Base-by-base conservation (phyloP, 352 stramenopile species). In the Pythium apleroticum region DNA sequence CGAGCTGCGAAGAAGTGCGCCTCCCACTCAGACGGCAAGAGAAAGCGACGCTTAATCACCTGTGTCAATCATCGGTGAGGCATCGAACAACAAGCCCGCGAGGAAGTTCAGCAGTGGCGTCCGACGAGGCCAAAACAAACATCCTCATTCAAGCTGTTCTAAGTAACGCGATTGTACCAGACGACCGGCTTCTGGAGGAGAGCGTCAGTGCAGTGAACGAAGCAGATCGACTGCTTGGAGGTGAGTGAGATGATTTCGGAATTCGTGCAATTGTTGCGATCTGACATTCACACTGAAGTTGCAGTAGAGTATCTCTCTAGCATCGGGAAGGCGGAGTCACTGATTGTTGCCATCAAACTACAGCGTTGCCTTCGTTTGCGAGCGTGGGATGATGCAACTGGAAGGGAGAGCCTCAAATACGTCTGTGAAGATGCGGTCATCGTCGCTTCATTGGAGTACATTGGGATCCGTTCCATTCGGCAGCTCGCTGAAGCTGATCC, bases 111-210 rank as follows among this genome's bases (percentile, higher is more conserved):
- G 57, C 11, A 54, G 57, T 48, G 45, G 53, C 15, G 20, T 54
- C 35, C 17, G 57, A 66, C 25, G 60, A 69, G 53, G 66, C 74
- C 43, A 81, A 81, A 46, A 60, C 41, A 12, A 81, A 72, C 50
- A 65, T 76, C 37, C 57, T 81, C 10, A 59, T 81, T 46, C 74
- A 81, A 70, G 74, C 74, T 43, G 66, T 56, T 15, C 62, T 81
- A 11, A 68, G 60, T 27, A 52, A 61, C 14, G 43, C 55, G 0
- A 31, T 48, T 3, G 24, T 67, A 10, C 31, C 55, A 25, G 60
- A 71, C 27, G 35, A 69, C 4, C 39, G 57, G 2, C 54, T 78
- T 14, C n/a, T 64, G 20, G 24, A 66, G 35, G 74, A 77, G 45
- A 66, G 63, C 39, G 15, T 28, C 2, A 30, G 69, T 27, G 58